These are phyloP conservation scores for Suhomyces kunorum DNA, from an alignment of 1,139 yeast genomes.

Conservation along the genomic window DNA sequence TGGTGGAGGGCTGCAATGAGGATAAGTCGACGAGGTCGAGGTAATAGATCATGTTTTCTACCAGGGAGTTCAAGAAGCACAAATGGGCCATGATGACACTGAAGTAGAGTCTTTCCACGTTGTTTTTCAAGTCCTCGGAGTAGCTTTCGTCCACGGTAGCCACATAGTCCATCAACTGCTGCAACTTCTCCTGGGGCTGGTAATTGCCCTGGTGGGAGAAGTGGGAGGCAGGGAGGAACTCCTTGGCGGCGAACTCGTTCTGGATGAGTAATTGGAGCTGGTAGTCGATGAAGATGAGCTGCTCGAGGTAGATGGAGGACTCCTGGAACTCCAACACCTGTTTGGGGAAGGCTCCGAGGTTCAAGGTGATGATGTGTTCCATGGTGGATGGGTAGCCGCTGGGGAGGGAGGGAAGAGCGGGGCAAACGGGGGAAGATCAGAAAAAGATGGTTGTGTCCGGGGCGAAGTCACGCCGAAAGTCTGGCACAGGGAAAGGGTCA, in stretches of 20 bases:
- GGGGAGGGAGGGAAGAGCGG: neutral
- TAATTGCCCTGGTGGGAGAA: slow-evolving; percentile 20
- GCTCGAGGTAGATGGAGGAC: slow-evolving; percentile 39
- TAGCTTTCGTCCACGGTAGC: slow-evolving; percentile 33
- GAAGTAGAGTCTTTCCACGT: slow-evolving; percentile 38
- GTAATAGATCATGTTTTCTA: slow-evolving; percentile 24
- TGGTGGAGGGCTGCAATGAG: slow-evolving; percentile 6
- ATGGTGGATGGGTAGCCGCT: neutral
- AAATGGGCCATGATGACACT: slow-evolving; percentile 40
- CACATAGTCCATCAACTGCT: slow-evolving; percentile 33
- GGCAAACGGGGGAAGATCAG: neutral
- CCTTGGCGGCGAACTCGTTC: slow-evolving; percentile 34
- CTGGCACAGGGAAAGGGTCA: neutral
- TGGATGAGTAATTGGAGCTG: slow-evolving; percentile 39
- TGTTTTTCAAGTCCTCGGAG: slow-evolving; percentile 25
- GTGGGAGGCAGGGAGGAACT: slow-evolving; percentile 25
- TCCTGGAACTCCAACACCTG: slow-evolving; percentile 37
- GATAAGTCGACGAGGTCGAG: slow-evolving; percentile 14
- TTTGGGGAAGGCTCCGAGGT: slow-evolving; percentile 43
- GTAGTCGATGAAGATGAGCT: slow-evolving; percentile 41
- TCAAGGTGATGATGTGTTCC: slow-evolving; percentile 20
- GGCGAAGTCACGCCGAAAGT: too few species aligned
- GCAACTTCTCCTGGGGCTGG: slow-evolving; percentile 28
- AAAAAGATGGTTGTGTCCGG: too few species aligned
- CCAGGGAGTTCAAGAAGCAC: slow-evolving; percentile 32